These are phyloP conservation scores for Colletotrichum aenigma DNA, from an alignment of 2,329 filamentous ascomycete genomes.

Conservation along the genomic window DNA sequence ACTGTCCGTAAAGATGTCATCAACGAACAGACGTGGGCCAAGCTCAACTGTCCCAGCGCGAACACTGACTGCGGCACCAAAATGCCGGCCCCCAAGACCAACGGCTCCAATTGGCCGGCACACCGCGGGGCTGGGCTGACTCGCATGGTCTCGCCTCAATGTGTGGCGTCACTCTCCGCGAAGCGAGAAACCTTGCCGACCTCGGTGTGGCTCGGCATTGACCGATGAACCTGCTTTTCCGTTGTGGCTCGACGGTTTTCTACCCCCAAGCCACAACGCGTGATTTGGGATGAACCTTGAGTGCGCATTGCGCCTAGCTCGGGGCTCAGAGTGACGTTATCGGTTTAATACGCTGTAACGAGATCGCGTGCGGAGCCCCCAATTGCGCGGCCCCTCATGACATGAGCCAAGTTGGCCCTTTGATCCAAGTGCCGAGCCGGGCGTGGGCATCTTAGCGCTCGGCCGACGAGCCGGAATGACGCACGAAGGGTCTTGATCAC, in stretches of 20 bases:
- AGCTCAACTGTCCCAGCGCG: neutral
- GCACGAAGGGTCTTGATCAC: neutral
- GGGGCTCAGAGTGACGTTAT: slow-evolving; percentile 5
- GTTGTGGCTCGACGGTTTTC: neutral
- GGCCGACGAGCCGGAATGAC: slow-evolving; percentile 7
- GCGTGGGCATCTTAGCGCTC: slow-evolving; percentile 4
- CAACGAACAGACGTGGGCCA: slow-evolving; percentile 5
- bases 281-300: neutral
- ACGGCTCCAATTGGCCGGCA: neutral
- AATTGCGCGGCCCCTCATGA: slow-evolving; percentile 15
- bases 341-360: neutral
- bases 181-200: neutral
- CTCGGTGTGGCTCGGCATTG: neutral
- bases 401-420: slow-evolving; percentile 5
- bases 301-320: neutral
- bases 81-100: neutral
- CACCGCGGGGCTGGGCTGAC: neutral
- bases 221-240: neutral
- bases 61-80: neutral
- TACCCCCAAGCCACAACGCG: neutral
- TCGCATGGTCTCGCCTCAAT: neutral
- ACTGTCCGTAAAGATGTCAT: neutral
- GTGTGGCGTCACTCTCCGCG: neutral
- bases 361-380: neutral
- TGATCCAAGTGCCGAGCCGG: neutral